Base-by-base conservation (phyloP, 306 rosid species). In the Sechiopsis laciniata region DNA sequence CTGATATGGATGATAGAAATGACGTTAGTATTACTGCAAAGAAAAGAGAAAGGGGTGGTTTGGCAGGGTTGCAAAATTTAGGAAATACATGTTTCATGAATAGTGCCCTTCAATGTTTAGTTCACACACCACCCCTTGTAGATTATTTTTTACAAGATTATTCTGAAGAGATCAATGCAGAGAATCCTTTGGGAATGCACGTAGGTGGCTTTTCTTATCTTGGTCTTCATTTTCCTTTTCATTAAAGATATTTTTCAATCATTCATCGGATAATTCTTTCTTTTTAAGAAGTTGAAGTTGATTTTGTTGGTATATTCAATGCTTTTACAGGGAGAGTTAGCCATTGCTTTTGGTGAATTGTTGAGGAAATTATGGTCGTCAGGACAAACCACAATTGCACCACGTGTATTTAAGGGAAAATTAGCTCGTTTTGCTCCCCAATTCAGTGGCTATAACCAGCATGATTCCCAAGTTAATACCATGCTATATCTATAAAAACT, bases 31-130 rank as follows among this genome's bases (percentile, higher is more conserved):
- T 48, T 78, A 74, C 81, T 26, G 35, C 73, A 75, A 81, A 73
- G 78, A 85, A 80, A 82, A 92, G 80, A 66, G 97, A 89, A 55
- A 87, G 72, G 82, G 92, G 87, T 68, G 99, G 99, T 54, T 85
- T 95, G 89, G 92, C 96, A 3, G 99, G 99, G 75, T 78, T 95
- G 85, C 99, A 95, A 85, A 95, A 95, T 85, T 85, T 95, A 71
- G 99, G 99, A 58, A 95, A 95, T 81, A 95, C 99, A 55, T 95
- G 99, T 83, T 95, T 95, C 81, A 95, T 95, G 99, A 95, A 91
- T 77, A 95, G 99, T 75, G 80, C 99, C 70, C 40, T 95, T 78
- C 99, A 91, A 66, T 95, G 99, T 83, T 84, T 95, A 78, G 97
- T 89, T 78, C 99, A 95, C 66, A 95, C 99, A 9, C 95, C 97